Evolutionary conservation across 495 filamentous ascomycete species (phyloP), one percentile per base, ranked within the genome.

Genomic region (Neurospora tetraspora): DNA sequence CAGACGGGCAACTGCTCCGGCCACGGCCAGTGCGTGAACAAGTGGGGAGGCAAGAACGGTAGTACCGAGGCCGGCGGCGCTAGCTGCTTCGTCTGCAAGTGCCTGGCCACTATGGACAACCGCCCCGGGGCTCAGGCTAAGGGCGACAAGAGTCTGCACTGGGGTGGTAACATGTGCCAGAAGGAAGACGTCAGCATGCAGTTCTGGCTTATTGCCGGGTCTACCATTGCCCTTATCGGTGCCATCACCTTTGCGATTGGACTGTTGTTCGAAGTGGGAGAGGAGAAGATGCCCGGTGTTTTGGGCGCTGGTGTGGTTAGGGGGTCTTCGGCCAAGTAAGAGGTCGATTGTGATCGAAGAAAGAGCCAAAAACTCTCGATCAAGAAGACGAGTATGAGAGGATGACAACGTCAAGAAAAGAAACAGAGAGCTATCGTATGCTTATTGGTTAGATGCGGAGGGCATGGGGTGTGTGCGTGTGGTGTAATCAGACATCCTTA

Each of bases 151-250:
- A 77, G 81, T 40, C 76, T 81, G 43, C 79, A 87, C 73, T 99
- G 93, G 92, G 95, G 90, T 69, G 96, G 96, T 14, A 82, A 89
- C 39, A 91, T 91, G 73, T 99, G 96, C 82, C 91, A 97, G 81
- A 99, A 98, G 87, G 90, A 90, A 77, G 94, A 99, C 80, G 82
- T 98, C 65, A 94, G 92, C 81, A 87, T 90, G 23, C 89, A 89
- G 43, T 98, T 99, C 81, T 97, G 94, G 87, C 81, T 99, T 45
- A 84, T 99, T 76, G 84, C 88, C 6, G 87, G 89, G 5, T 90
- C 96, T 47, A 89, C 86, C 8, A 82, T 97, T 59, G 78, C 88
- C 27, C 83, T 93, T 37, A 79, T 93, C 11, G 81, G 87, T 31
- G 82, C 90, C 38, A 77, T 92, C 5, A 80, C 82, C 18, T 90